Evolutionary conservation across 2,329 filamentous ascomycete genomes (phyloP).

Genomic region (Bipolaris sorokiniana): DNA sequence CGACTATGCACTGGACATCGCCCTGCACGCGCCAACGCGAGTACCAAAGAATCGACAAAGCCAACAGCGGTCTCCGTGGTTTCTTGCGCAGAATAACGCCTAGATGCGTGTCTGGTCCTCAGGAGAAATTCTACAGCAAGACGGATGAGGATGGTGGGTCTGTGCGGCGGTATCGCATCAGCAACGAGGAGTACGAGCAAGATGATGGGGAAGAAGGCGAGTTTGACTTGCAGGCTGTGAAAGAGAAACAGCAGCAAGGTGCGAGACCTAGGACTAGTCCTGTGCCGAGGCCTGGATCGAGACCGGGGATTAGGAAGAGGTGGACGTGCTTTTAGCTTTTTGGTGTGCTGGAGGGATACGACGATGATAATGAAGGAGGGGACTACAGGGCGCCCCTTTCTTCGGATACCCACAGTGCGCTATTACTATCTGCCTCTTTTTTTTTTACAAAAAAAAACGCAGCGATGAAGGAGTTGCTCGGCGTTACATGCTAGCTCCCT

Average conservation of each 20-base stretch:
- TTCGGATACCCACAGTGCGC: too few relatives aligned
- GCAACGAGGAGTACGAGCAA: conserved; percentile 21
- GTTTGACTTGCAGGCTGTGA: conserved; percentile 11
- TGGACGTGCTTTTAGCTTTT: conserved; percentile 37
- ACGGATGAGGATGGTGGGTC: conserved; percentile 46
- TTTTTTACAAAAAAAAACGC: too few relatives aligned
- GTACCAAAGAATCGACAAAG: conserved; percentile 48
- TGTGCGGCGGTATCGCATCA: conserved; percentile 47
- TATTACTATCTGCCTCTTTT: too few relatives aligned
- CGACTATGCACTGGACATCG: conserved; percentile 49
- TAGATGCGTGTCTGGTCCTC: conserved; percentile 41
- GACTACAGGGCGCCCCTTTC: too few relatives aligned
- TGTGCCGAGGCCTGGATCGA: conserved; percentile 16
- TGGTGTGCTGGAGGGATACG: too few relatives aligned
- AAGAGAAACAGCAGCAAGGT: conserved; percentile 30
- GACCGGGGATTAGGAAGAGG: conserved; percentile 21
- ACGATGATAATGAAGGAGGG: neutral
- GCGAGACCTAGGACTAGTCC: conserved; percentile 21
- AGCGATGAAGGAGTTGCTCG: too few relatives aligned
- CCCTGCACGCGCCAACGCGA: conserved; percentile 42
- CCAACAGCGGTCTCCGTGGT: conserved; percentile 47
- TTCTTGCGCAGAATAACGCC: conserved; percentile 41
- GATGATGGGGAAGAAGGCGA: neutral
- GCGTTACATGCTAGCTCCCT: too few relatives aligned
- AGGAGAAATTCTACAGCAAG: conserved; percentile 47